Base-by-base conservation (phyloP, 495 filamentous ascomycete genomes). In the Podospora appendiculata region DNA sequence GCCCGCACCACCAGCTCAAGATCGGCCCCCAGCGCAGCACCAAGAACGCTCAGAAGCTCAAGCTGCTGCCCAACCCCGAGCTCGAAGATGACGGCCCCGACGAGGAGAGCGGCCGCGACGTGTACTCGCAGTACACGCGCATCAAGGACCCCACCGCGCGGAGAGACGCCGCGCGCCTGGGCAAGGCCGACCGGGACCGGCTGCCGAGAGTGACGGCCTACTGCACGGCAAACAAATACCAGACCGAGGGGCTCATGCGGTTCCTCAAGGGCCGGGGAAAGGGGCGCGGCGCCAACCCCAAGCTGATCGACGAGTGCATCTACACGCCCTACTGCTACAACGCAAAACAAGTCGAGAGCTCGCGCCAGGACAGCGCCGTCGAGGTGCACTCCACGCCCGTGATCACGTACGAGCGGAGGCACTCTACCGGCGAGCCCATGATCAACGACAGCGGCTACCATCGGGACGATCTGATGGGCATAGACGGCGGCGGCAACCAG, bases 91-190 rank as follows among this genome's bases (percentile, higher is more conserved):
- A 88, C 42, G 79, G 70, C 1, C 71, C 73, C 4, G 90, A 94
- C 53, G 90, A 93, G 59, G 93, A 98, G 63, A 88, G 87, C 58
- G 90, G 92, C 16, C 78, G 93, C 49, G 93, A 98, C 67, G 93
- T 98, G 12, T 98, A 98, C 69, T 89, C 89, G 12, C 93, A 98
- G 67, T 78, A 95, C 79, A 71, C 81, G 9, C 83, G 94, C 35
- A 97, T 98, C 69, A 97, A 96, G 68, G 93, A 98, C 65, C 90
- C 90, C 3, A 94, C 88, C 1, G 92, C 93, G 11, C 75, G 93
- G 48, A 81, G 93, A 55, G 94, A 96, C 77, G 93, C 93, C 19
- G 94, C 94, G 35, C 73, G 90, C 50, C 69, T 98, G 19, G 94
- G 94, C 35, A 97, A 96, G 60, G 91, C 90, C 36, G 93, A 98